Base-by-base conservation (phyloP, 108 stramenopile species). In the Schizochytrium sp. region DNA sequence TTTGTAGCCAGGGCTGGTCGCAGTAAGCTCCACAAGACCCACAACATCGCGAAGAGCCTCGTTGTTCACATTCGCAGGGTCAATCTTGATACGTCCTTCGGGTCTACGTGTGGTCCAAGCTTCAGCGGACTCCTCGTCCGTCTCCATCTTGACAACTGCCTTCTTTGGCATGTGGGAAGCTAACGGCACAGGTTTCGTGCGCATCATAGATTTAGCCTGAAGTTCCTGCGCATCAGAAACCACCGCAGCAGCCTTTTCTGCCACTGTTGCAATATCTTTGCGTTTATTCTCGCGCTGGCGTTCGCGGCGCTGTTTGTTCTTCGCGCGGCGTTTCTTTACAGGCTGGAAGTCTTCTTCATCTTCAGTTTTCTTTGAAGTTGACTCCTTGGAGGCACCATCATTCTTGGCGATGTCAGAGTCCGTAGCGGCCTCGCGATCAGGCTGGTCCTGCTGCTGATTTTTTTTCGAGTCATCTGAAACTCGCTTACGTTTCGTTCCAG, bases 271-370 rank as follows among this genome's bases (percentile, higher is more conserved):
- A 5, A 42, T 42, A 5, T 15, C 17, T 42, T 69, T 38, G n/a
- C 64, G 64, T n/a, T 69, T 69, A 15, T 69, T 69, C 5, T 69
- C 64, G n/a, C 64, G 64, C n/a, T 69, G 64, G 8, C 64, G 64
- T 42, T 69, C 64, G 64, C 64, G 64, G 17, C 64, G 64, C n/a
- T 69, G 64, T 42, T 69, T 69, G 1, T 69, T 69, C 64, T 69
- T 69, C 17, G 64, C 64, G 12, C 64, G 64, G 8, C 64, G 64
- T 69, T 69, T 69, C 1, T 15, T 69, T 15, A n/a, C 64, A 38
- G 12, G 64, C 64, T 38, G 12, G 64, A 42, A n/a, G 1, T 5
- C 64, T 1, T 38, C 0, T 15, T 38, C 64, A n/a, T 69, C 64
- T 42, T 5, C 64, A 42, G n/a, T 69, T 42, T 38, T 58, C 57